phyloP scores from a whole-genome alignment of 345 rosid species.

The Eucalyptus pumila region DNA sequence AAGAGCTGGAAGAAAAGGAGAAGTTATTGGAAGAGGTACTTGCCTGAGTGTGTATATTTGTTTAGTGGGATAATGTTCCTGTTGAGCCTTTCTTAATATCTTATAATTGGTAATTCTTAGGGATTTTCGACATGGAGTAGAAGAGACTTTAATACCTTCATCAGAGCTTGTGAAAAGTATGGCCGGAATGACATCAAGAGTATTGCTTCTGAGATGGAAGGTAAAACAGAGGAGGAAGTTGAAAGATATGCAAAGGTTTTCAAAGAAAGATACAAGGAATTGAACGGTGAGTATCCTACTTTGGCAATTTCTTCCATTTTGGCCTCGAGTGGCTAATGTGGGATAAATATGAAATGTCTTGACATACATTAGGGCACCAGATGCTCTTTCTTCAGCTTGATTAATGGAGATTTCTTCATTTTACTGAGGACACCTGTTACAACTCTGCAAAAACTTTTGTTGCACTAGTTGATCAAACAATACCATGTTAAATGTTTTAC shows the following conservation, averaged over 20 bases:
- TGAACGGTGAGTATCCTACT: conserved; percentile 36
- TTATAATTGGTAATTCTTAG: conserved; percentile 14
- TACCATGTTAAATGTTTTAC: neutral
- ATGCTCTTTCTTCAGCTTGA: neutral
- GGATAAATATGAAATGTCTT: neutral
- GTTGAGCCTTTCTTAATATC: neutral
- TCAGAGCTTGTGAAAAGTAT: conserved; percentile 95
- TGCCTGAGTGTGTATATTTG: neutral
- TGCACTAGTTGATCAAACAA: neutral
- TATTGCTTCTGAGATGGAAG: conserved; percentile 94
- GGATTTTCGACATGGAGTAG: conserved; percentile 98
- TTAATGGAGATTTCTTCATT: neutral
- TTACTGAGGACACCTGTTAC: neutral
- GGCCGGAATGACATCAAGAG: conserved; percentile 72
- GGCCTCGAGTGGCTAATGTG: neutral
- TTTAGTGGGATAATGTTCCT: neutral
- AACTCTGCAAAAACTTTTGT: neutral
- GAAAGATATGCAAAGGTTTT: conserved; percentile 83
- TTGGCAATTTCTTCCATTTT: neutral
- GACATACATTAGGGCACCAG: neutral
- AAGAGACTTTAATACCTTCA: conserved; percentile 84
- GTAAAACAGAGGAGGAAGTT: conserved; percentile 86
- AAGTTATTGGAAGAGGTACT: conserved; percentile 75
- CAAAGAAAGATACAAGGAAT: conserved; percentile 86
- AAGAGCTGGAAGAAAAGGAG: conserved; percentile 97